Base-by-base conservation (phyloP, 768 basidiomycete species). In the Boletellus sp. region DNA sequence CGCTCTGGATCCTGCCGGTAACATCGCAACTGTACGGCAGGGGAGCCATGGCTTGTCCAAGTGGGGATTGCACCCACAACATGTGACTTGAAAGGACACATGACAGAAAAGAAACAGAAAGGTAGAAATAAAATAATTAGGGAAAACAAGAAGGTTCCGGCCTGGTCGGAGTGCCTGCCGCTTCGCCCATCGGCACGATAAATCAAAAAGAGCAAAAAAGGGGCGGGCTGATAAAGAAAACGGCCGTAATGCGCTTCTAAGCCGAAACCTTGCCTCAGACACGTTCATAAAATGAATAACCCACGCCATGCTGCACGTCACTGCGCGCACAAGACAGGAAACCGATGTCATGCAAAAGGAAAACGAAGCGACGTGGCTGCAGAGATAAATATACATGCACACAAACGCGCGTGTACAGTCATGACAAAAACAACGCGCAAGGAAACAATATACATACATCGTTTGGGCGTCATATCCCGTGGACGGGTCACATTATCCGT, bases 121-220 rank as follows among this genome's bases (percentile, higher is more conserved):
- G 28, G 9, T 10, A 28, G 11, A 28, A 28, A 28, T 3, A 6
- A 10, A 10, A 28, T n/a, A n/a, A n/a, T n/a, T n/a, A 28, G 11
- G 8, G 11, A 40, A 38, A 48, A 17, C 45, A 57, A 52, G 42
- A 56, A 56, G 56, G 50, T 57, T 56, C 56, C 55, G 55, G 44
- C 42, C 23, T 47, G 26, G 44, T 49, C 55, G 56, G 47, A 22
- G 42, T 51, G 41, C 38, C n/a, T 32, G n/a, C 11, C 17, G 37
- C 55, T 56, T 51, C 38, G 46, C 49, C 46, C 47, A 57, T 42
- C 28, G 28, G 28, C 28, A 28, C 28, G 28, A 28, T 11, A 28
- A 28, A 28, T 38, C 45, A 23, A 35, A 23, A 41, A 41, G 26
- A 36, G 24, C 24, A 38, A 28, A 28, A 28, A 10, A 28, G 28